Base-by-base conservation (phyloP, 768 basidiomycete genomes). In the Pisolithus orientalis region DNA sequence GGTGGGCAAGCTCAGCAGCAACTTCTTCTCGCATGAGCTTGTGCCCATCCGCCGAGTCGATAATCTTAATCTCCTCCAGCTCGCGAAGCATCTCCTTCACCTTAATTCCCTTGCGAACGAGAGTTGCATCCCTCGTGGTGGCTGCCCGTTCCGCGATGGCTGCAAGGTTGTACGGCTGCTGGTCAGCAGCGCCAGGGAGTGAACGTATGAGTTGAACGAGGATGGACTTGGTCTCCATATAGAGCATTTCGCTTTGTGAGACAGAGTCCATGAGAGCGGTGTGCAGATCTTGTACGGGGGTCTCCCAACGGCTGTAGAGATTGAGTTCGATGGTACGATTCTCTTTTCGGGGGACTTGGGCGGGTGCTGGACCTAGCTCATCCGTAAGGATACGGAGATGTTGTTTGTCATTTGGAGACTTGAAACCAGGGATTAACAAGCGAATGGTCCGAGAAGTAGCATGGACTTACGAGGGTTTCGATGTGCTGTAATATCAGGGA, bases 211-310 rank as follows among this genome's bases (percentile, higher is more conserved):
- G 82, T 67, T 97, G 94, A 31, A 98, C 96, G 59, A 99, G 94
- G 65, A 98, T 98, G 6, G 95, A 97, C 74, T 99, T 99, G 52
- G 96, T 90, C 68, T 99, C 96, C 94, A 98, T 97, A 75, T 98
- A 99, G 29, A 98, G 82, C 84, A 99, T 95, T 71, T 99, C 96
- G 65, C 89, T 89, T 43, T 94, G 93, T 24, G 96, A 97, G 28
- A 99, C 88, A 25, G 92, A 90, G 69, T 94, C 94, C 86, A 98
- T 94, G 52, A 99, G 80, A 1, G 95, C 92, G 42, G 87, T 94
- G 57, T 95, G 91, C 44, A 98, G 85, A 65, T 99, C 96, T 61
- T 98, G 96, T 44, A 99, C 91, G 1, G 96, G 95, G 8, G 94
- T 97, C 74, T 99, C 96, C 96, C 96, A 99, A 16, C 96, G 93